phyloP scores from a whole-genome alignment of 352 stramenopile genomes.

The Phytophthora palmivora region DNA sequence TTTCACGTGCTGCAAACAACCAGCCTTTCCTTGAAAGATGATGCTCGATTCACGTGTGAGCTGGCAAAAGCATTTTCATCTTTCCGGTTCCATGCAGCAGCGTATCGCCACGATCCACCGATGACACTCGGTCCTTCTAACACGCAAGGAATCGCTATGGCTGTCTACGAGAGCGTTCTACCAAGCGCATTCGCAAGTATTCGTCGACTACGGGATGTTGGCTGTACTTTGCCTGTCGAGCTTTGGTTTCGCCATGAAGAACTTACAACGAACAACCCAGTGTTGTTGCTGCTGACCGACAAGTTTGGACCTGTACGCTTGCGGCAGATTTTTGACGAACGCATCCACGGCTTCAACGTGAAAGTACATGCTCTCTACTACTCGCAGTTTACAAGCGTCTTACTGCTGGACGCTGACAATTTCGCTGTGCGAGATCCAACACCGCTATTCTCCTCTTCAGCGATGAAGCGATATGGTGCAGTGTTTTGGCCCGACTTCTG shows the following conservation, averaged over 20 bases:
- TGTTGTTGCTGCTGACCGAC: conserved; percentile 43
- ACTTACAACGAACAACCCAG: conserved; percentile 42
- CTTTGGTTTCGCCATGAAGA: conserved; percentile 66
- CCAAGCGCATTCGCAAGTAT: conserved; percentile 62
- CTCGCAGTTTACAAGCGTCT: conserved; percentile 50
- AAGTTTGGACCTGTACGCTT: conserved; percentile 45
- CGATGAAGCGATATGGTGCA: conserved; percentile 41
- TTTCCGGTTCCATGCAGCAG: conserved; percentile 48
- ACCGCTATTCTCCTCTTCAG: conserved; percentile 41
- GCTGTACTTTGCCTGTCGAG: conserved; percentile 56
- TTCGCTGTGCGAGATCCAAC: conserved; percentile 54
- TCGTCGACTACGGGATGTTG: conserved; percentile 41
- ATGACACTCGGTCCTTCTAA: conserved; percentile 28
- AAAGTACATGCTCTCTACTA: conserved; percentile 65
- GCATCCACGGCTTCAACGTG: conserved; percentile 55
- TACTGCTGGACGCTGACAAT: conserved; percentile 62
- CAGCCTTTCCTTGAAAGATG: conserved; percentile 65
- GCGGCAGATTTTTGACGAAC: conserved; percentile 54
- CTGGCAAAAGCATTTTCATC: conserved; percentile 64
- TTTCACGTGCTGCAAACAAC: conserved; percentile 78
- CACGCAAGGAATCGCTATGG: conserved; percentile 51
- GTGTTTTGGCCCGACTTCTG: conserved; percentile 67
- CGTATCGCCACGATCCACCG: conserved; percentile 68
- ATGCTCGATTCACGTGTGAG: conserved; percentile 75
- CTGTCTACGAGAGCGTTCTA: conserved; percentile 50